phyloP scores from a whole-genome alignment of 768 basidiomycete genomes.

The Lactifluus piperatus region DNA sequence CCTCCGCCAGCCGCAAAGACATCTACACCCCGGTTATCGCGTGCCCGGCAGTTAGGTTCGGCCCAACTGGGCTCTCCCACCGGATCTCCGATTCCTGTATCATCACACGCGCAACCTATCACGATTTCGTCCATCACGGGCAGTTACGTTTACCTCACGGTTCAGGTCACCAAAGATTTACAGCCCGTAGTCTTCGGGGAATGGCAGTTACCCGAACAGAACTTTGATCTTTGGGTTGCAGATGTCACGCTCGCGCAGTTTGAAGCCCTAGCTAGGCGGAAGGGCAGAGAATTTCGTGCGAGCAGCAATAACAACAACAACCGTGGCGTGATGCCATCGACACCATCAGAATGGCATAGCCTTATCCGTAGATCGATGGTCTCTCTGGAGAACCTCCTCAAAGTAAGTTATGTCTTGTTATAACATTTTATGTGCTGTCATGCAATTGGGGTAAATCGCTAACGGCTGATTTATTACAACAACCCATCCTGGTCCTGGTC shows the following conservation, averaged over 20 bases:
- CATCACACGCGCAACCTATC: conserved; percentile 43
- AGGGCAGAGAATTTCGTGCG: conserved; percentile 35
- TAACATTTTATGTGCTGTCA: not conserved
- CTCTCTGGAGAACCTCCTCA: conserved; percentile 65
- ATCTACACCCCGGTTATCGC: conserved; percentile 22
- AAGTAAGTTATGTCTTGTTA: conserved; percentile 38
- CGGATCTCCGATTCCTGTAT: conserved; percentile 41
- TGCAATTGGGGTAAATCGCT: conserved; percentile 6
- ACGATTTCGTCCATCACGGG: conserved; percentile 87
- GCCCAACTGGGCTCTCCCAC: conserved; percentile 51
- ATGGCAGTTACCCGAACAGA: conserved; percentile 65
- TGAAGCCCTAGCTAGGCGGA: conserved; percentile 46
- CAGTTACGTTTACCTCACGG: conserved; percentile 74
- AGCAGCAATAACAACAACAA: not conserved
- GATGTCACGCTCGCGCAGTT: conserved; percentile 85
- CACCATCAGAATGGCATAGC: conserved; percentile 38
- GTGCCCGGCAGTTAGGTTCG: conserved; percentile 26
- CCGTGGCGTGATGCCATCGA: conserved; percentile 14
- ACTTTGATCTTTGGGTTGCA: conserved; percentile 69
- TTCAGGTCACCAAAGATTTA: conserved; percentile 88
- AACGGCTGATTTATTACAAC: conserved; percentile 6
- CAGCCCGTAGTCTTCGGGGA: conserved; percentile 80
- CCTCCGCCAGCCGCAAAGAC: conserved; percentile 20
- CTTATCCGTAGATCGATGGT: conserved; percentile 49
- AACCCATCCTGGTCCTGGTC: not conserved